phyloP scores from a whole-genome alignment of 164 flowering plant species.

The Euptelea pleiosperma region DNA sequence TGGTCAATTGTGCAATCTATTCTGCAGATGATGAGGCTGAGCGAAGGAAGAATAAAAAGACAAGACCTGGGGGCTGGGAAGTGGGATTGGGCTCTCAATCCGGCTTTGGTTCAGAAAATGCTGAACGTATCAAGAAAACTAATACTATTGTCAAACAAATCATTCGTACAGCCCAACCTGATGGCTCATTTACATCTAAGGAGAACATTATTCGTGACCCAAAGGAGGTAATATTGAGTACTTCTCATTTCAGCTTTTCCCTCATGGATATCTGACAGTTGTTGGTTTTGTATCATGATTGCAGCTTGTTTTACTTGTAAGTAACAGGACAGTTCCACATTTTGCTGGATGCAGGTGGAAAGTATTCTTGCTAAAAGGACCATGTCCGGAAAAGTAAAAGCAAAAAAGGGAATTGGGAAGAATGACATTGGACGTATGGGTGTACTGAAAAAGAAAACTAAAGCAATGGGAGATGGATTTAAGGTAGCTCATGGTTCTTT shows the following conservation, averaged over 20 bases:
- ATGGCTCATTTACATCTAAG: conserved; percentile 39
- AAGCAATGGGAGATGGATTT: conserved; percentile 56
- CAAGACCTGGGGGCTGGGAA: conserved; percentile 29
- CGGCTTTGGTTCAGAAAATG: conserved; percentile 36
- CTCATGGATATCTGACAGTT: too few species aligned
- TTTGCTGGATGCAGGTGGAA: conserved; percentile 50
- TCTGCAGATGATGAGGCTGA: conserved; percentile 69
- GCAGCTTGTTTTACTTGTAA: too few species aligned
- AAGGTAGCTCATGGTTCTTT: conserved; percentile 36
- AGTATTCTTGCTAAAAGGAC: conserved; percentile 35
- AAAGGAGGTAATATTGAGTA: conserved; percentile 36
- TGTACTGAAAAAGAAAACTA: conserved; percentile 48
- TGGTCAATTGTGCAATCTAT: background rate
- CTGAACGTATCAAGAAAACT: conserved; percentile 36
- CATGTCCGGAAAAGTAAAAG: conserved; percentile 40
- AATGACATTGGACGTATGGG: conserved; percentile 33
- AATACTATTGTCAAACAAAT: conserved; percentile 31
- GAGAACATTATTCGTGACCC: conserved; percentile 29
- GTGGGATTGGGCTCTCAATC: conserved; percentile 26
- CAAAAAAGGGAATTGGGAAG: conserved; percentile 35
- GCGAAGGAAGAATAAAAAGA: conserved; percentile 65
- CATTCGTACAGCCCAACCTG: conserved; percentile 26
- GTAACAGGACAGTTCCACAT: background rate
- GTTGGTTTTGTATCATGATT: too few species aligned
- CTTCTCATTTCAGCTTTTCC: background rate